Conservation (phyloP, 2,329 filamentous ascomycete species). For the Lachnellula subtilissima region DNA sequence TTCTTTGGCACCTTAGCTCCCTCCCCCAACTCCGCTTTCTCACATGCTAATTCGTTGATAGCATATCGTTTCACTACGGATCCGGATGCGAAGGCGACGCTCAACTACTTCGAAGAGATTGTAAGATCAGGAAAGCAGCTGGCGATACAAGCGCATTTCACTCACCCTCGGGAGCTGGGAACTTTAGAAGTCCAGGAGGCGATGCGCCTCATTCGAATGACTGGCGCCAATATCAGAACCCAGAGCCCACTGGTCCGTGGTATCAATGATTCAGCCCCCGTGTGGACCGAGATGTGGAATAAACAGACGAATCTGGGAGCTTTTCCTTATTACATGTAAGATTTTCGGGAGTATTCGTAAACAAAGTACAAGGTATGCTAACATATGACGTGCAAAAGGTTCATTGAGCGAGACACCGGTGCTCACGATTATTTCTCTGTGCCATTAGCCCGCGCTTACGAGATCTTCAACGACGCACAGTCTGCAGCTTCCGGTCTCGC, state of each 20-base stretch:
- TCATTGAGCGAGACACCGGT: conserved; percentile 10
- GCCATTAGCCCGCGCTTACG: not conserved
- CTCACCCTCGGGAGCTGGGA: conserved; percentile 3
- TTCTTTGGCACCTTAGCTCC: too few relatives aligned
- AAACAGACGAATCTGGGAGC: not conserved
- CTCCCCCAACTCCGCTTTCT: too few relatives aligned
- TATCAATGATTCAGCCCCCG: conserved; percentile 3
- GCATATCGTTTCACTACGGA: conserved; percentile 3
- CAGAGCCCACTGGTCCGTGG: conserved; percentile 4
- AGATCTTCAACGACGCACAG: conserved; percentile 1
- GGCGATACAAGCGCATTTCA: conserved; percentile 8
- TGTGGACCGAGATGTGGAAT: conserved; percentile 9
- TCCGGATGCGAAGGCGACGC: not conserved
- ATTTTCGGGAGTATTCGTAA: not conserved
- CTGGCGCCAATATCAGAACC: conserved; percentile 4
- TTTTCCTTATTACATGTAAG: conserved; percentile 11
- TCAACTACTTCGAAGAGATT: conserved; percentile 2
- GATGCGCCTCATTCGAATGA: conserved; percentile 1
- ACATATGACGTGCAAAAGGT: not conserved
- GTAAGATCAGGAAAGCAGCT: not conserved
- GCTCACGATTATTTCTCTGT: conserved; percentile 5
- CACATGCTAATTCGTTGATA: too few relatives aligned
- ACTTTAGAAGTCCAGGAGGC: conserved; percentile 5
- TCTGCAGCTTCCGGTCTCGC: not conserved
- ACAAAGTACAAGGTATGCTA: not conserved